Conservation (phyloP, 2,329 filamentous ascomycete species). For the Beauveria varroae region DNA sequence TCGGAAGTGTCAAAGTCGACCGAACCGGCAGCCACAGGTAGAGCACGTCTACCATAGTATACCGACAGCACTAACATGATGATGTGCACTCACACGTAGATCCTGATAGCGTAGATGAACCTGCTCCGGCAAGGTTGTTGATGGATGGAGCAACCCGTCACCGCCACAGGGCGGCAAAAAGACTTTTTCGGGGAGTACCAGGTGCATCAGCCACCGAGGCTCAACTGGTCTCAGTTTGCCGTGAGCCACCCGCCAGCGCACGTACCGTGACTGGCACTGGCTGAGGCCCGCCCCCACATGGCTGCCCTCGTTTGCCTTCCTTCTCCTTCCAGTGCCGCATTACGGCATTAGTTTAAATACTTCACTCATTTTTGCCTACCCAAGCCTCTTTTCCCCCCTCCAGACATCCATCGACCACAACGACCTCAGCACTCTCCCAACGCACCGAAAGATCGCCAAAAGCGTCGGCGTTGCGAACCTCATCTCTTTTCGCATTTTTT, state of each 20-base stretch:
- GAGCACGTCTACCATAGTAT: not conserved
- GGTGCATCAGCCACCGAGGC: not conserved
- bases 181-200: not conserved
- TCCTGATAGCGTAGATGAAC: not conserved
- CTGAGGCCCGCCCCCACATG: not conserved
- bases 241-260: not conserved
- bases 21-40: not conserved
- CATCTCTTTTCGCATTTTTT: not conserved
- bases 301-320: not conserved
- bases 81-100: too few relatives aligned
- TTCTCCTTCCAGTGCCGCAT: constrained; percentile 6
- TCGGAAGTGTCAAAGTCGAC: not conserved
- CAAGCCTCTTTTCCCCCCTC: constrained; percentile 4
- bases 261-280: not conserved
- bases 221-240: not conserved
- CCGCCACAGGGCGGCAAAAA: not conserved
- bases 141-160: not conserved
- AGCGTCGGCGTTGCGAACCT: not conserved
- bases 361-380: not conserved
- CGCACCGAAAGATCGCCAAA: constrained; percentile 5
- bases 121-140: not conserved
- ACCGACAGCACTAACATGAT: not conserved
- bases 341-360: not conserved
- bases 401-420: constrained; percentile 1
- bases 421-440: not conserved